Evolutionary conservation across 169 alveolate genomes (phyloP).

Genomic region (Ichthyophthirius multifiliis): DNA sequence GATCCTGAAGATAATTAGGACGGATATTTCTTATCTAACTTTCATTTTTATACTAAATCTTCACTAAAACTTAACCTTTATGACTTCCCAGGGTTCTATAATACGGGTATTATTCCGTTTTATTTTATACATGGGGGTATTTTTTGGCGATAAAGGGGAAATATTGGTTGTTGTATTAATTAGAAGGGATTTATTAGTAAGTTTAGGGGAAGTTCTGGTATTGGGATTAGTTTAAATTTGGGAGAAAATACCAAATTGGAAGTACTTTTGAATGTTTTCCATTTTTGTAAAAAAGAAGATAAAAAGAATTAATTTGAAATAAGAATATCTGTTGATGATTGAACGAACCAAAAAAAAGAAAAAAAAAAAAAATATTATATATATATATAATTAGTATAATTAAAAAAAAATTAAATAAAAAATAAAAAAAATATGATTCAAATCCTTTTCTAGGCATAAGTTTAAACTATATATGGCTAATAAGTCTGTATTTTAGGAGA

Average conservation of each 20-base stretch:
- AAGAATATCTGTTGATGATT: slow-evolving; percentile 5
- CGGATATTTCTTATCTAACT: neutral
- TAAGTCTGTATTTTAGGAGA: no score
- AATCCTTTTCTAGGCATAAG: no score
- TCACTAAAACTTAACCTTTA: neutral
- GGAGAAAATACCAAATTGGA: neutral
- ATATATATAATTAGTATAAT: no score
- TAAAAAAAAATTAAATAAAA: no score
- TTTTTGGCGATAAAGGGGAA: neutral
- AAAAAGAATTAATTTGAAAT: neutral
- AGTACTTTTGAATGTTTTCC: neutral
- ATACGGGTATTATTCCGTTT: neutral
- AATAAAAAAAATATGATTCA: no score
- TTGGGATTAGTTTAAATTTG: neutral
- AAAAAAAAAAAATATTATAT: no score
- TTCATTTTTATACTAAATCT: neutral
- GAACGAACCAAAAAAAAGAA: no score
- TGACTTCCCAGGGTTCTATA: neutral
- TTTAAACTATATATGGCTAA: no score
- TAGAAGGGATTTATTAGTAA: neutral
- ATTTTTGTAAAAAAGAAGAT: neutral
- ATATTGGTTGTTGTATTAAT: neutral
- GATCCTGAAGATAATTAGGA: neutral
- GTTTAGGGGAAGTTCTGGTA: neutral
- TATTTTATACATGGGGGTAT: neutral